phyloP scores from a whole-genome alignment of 148 eudicot species.

The Limonium bicolor region DNA sequence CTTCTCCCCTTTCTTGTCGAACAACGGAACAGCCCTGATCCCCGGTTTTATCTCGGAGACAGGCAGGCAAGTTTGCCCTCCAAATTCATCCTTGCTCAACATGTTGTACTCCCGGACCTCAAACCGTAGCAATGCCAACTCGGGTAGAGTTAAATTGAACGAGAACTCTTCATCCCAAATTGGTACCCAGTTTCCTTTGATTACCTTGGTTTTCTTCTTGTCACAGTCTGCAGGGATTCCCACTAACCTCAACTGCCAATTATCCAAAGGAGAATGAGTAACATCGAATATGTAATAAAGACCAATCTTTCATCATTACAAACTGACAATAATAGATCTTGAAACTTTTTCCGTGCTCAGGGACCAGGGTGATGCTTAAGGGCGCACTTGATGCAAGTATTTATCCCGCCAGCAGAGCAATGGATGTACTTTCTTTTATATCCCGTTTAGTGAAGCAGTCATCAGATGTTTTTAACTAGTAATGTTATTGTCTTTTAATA shows the following conservation, averaged over 20 bases:
- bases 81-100: slow-evolving; percentile 36
- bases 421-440: too few species aligned
- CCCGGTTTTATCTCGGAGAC: slow-evolving; percentile 27
- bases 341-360: too few species aligned
- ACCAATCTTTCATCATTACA: too few species aligned
- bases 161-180: slow-evolving; percentile 34
- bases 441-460: too few species aligned
- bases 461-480: too few species aligned
- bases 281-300: too few species aligned
- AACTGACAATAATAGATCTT: too few species aligned
- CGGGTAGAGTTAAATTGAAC: slow-evolving; percentile 32
- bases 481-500: background rate
- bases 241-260: slow-evolving; percentile 24
- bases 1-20: slow-evolving; percentile 21
- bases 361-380: too few species aligned
- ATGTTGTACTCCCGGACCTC: slow-evolving; percentile 37
- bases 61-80: slow-evolving; percentile 45
- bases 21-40: slow-evolving; percentile 30
- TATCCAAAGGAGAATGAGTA: too few species aligned
- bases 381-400: too few species aligned
- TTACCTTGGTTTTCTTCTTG: slow-evolving; percentile 21
- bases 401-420: too few species aligned
- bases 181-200: slow-evolving; percentile 37
- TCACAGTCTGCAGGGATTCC: slow-evolving; percentile 30
- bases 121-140: slow-evolving; percentile 31